A percentile compares a stretch with the other conserved stretches of the same genome.
These are phyloP conservation scores for Pyrenophora seminiperda DNA, from an alignment of 2,329 filamentous ascomycete genomes.

Conservation along the genomic window DNA sequence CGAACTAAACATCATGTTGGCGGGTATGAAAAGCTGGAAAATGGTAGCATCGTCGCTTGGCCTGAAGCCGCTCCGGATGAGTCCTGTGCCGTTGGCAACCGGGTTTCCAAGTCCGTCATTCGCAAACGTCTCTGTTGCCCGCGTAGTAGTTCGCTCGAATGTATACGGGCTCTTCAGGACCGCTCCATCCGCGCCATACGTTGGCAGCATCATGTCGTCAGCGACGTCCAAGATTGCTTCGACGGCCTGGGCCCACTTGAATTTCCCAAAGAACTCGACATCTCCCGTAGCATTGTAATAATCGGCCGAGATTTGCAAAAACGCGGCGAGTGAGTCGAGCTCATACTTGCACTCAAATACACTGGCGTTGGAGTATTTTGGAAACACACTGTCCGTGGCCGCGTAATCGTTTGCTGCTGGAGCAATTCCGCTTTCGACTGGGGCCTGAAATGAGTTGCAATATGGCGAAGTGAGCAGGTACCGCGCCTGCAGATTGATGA, in stretches of 20 bases:
- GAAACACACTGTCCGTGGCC: slow-evolving; percentile 50
- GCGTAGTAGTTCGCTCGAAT: slow-evolving; percentile 51
- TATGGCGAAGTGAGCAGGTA: slow-evolving; percentile 67
- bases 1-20: slow-evolving; percentile 73
- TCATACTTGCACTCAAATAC: slow-evolving; percentile 63
- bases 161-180: slow-evolving; percentile 54
- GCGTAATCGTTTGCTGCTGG: slow-evolving; percentile 48
- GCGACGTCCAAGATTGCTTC: slow-evolving; percentile 53
- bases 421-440: slow-evolving; percentile 53
- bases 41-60: slow-evolving; percentile 58
- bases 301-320: slow-evolving; percentile 55
- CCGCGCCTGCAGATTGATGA: slow-evolving; percentile 73
- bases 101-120: slow-evolving; percentile 62
- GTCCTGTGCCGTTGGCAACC: slow-evolving; percentile 54
- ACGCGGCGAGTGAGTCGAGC: slow-evolving; percentile 58
- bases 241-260: slow-evolving; percentile 55
- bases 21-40: slow-evolving; percentile 56
- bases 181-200: slow-evolving; percentile 54
- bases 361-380: slow-evolving; percentile 49
- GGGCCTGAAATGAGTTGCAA: slow-evolving; percentile 60
- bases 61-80: slow-evolving; percentile 57
- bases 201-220: slow-evolving; percentile 54
- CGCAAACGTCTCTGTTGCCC: slow-evolving; percentile 55
- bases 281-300: slow-evolving; percentile 59
- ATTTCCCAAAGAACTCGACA: slow-evolving; percentile 54